These are phyloP conservation scores for Tricholoma hemisulphureum DNA, from an alignment of 768 basidiomycete genomes.

Conservation along the genomic window DNA sequence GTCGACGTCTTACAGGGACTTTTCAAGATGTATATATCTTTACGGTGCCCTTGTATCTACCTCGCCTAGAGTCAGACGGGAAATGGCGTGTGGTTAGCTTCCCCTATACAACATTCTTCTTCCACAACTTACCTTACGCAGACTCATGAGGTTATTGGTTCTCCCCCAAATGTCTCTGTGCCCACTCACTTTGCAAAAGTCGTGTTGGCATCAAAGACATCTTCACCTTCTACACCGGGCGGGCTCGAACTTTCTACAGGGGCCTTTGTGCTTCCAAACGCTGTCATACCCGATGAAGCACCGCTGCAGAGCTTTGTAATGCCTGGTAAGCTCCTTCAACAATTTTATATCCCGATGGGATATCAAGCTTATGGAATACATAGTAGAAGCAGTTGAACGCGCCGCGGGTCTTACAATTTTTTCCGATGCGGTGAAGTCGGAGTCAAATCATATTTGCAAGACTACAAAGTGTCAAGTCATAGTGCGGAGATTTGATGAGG, in stretches of 20 bases:
- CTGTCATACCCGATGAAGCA: constrained; percentile 82
- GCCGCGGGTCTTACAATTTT: constrained; percentile 88
- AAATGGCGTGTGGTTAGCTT: constrained; percentile 90
- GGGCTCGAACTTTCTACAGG: constrained; percentile 79
- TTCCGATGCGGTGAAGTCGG: constrained; percentile 70
- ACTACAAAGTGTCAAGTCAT: constrained; percentile 86
- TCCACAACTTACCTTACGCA: constrained; percentile 27
- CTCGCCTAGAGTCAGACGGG: constrained; percentile 79
- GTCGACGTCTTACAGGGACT: constrained; percentile 78
- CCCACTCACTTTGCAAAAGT: constrained; percentile 99
- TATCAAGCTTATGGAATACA: neutral
- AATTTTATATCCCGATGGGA: neutral
- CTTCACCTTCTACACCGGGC: constrained; percentile 69
- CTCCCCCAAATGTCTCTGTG: constrained; percentile 85
- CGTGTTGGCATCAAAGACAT: constrained; percentile 72
- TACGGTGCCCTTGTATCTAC: constrained; percentile 95
- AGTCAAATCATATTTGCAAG: constrained; percentile 85
- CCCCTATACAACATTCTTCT: neutral
- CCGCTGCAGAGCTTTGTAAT: constrained; percentile 78
- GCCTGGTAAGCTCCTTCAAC: constrained; percentile 54
- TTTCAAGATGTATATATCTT: constrained; percentile 97
- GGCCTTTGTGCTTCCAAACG: constrained; percentile 95
- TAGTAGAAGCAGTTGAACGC: constrained; percentile 91
- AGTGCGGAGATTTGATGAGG: constrained; percentile 89
- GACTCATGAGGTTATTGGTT: constrained; percentile 94